Base-by-base conservation (phyloP, 139 green algal species). In the Klebsormidium nitens region DNA sequence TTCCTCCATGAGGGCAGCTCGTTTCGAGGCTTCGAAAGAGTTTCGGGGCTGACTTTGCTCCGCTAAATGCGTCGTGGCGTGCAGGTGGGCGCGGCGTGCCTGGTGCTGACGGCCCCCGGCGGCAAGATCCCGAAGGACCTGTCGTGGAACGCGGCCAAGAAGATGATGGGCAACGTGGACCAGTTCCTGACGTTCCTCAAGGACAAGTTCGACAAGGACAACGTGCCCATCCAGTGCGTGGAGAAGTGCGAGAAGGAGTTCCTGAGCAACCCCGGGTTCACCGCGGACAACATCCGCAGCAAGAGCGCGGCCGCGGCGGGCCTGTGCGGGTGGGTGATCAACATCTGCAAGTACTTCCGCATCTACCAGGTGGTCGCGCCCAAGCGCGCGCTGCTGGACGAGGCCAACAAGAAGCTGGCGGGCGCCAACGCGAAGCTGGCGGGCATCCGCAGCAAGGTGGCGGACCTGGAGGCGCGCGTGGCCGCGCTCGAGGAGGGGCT, bases 261-360 rank as follows among this genome's bases (percentile, higher is more conserved):
- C 81, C 69, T 95, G 29, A 83, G 55, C 42, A 83, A 86, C 14
- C 76, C 88, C 4, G 83, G 79, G 79, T 96, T 96, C 85, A 92
- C 69, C 11, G 55, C 87, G 2, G 91, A 93, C 11, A 78, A 83
- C 75, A 93, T 96, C 68, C 64, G 70, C 17, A 77, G 66, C 72
- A 96, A 96, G 78, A 95, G 89, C 0, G 80, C 66, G 4, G 91
- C 91, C n/a, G 90, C 90, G 46, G 90, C 89, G 2, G 91, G 91
- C 1, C 84, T 96, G 52, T 95, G 89, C 67, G 83, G 55, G 28
- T 96, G 91, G 91, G 90, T 95, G 5, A 74, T 92, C 76, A 96
- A 96, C 78, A 95, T 96, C 64, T 91, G 82, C 85, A 94, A 94
- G 76, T 96, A 96, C 81, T 92, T 91, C 87, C 81, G 89, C 46